Conservation (phyloP, 2,329 filamentous ascomycete genomes). For the Alternaria sp. region DNA sequence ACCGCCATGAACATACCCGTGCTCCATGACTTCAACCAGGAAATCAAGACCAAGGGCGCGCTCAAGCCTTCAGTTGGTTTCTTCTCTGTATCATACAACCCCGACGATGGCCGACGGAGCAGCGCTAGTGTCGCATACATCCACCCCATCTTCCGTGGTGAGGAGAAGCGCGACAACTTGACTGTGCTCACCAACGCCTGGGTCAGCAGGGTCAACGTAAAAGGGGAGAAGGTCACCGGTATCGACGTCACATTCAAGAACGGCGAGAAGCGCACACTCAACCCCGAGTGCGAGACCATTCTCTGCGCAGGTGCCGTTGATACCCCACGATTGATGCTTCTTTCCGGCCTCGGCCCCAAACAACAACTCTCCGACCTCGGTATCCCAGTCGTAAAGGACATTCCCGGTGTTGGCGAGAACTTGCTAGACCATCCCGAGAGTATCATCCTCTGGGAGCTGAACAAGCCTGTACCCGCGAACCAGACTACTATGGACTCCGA, state of each 20-base stretch:
- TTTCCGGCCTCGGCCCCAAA: slow-evolving; percentile 61
- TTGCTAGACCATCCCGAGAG: slow-evolving; percentile 70
- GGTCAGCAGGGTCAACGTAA: slow-evolving; percentile 82
- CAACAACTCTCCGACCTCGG: slow-evolving; percentile 57
- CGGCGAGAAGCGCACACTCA: slow-evolving; percentile 63
- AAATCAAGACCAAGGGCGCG: slow-evolving; percentile 77
- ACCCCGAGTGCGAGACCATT: slow-evolving; percentile 77
- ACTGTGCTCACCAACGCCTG: slow-evolving; percentile 87
- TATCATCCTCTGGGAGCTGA: slow-evolving; percentile 80
- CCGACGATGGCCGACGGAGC: slow-evolving; percentile 82
- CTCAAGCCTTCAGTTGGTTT: slow-evolving; percentile 83
- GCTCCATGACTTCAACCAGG: slow-evolving; percentile 84
- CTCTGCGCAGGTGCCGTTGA: slow-evolving; percentile 82
- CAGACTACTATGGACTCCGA: slow-evolving; percentile 93
- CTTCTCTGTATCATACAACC: slow-evolving; percentile 91
- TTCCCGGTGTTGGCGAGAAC: slow-evolving; percentile 71
- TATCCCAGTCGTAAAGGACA: slow-evolving; percentile 65
- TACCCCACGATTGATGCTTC: slow-evolving; percentile 72
- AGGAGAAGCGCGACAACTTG: slow-evolving; percentile 83
- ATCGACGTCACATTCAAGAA: slow-evolving; percentile 73
- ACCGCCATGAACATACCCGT: slow-evolving; percentile 81
- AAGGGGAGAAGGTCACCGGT: slow-evolving; percentile 74
- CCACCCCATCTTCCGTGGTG: slow-evolving; percentile 84
- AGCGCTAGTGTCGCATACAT: slow-evolving; percentile 92
- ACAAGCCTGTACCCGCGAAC: slow-evolving; percentile 76